Percentiles rank a stretch among this genome's conserved stretches.
Evolutionary conservation across 1,284 basidiomycete species (phyloP).

Genomic region (Sanghuangporus baumii): DNA sequence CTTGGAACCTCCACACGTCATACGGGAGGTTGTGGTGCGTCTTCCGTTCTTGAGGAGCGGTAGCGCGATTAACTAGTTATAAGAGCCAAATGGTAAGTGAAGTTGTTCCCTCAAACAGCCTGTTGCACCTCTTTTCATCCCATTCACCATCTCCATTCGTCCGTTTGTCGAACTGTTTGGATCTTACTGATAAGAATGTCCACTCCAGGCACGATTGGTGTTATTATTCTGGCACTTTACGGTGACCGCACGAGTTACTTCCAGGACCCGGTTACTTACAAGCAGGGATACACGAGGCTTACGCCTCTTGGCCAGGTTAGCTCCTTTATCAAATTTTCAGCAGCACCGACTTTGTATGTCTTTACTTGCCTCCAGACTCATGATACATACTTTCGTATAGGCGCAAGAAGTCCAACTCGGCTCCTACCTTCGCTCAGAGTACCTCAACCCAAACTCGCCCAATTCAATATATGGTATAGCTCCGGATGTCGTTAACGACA

Average conservation of each 20-base stretch:
- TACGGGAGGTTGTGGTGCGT: not conserved
- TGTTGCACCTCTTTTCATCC: not conserved
- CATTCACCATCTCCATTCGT: not conserved
- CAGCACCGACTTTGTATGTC: not conserved
- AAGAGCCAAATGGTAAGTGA: not conserved
- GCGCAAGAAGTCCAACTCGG: slow-evolving; percentile 73
- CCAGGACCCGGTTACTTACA: slow-evolving; percentile 69
- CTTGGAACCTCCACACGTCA: not conserved
- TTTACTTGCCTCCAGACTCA: not conserved
- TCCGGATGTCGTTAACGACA: slow-evolving; percentile 62
- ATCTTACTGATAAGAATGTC: slow-evolving; percentile 33
- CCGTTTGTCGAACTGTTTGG: slow-evolving; percentile 18
- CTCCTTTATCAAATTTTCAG: not conserved
- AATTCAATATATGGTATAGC: slow-evolving; percentile 65
- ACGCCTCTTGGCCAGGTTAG: slow-evolving; percentile 79
- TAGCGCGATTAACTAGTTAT: not conserved
- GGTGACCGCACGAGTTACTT: slow-evolving; percentile 71
- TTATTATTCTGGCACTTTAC: slow-evolving; percentile 78
- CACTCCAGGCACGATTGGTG: slow-evolving; percentile 62
- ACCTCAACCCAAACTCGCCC: slow-evolving; percentile 58
- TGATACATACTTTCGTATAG: slow-evolving; percentile 30
- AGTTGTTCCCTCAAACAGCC: not conserved
- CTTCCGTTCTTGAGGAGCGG: not conserved
- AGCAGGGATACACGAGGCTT: slow-evolving; percentile 65
- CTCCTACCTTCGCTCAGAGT: slow-evolving; percentile 56